Evolutionary conservation across 169 alveolate species (phyloP).

Genomic region (Cryptosporidium sp.): DNA sequence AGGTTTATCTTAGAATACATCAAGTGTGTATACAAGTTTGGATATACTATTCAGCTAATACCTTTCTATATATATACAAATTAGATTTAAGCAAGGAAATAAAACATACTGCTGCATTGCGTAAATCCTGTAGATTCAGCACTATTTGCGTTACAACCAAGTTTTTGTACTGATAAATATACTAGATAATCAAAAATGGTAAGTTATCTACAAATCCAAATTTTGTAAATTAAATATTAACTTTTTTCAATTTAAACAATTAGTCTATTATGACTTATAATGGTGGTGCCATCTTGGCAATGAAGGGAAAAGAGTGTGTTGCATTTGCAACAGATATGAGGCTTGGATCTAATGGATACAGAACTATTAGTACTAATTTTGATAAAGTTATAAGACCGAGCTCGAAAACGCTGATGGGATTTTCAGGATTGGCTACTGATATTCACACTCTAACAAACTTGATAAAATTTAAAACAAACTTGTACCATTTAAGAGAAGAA

Average conservation of each 20-base stretch:
- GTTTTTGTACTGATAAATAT: background rate
- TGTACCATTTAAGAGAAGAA: slow-evolving; percentile 89
- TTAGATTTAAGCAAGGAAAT: background rate
- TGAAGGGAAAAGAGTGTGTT: slow-evolving; percentile 96
- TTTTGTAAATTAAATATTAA: too few relatives aligned
- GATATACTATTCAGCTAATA: background rate
- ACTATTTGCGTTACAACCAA: background rate
- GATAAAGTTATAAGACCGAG: slow-evolving; percentile 91
- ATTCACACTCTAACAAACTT: slow-evolving; percentile 88
- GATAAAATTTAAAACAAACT: slow-evolving; percentile 89
- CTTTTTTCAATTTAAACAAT: background rate
- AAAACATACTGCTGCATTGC: background rate
- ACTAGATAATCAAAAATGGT: slow-evolving; percentile 1
- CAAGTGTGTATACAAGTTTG: background rate
- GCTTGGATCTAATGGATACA: slow-evolving; percentile 89
- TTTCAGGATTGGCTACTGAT: slow-evolving; percentile 94
- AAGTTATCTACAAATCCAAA: background rate
- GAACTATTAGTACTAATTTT: slow-evolving; percentile 88
- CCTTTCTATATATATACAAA: background rate
- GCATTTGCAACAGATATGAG: slow-evolving; percentile 96
- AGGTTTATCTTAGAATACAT: too few relatives aligned
- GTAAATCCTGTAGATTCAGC: background rate
- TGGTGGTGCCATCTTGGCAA: slow-evolving; percentile 97
- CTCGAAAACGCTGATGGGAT: slow-evolving; percentile 88
- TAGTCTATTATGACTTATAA: slow-evolving; percentile 88